Evolutionary conservation across 164 flowering plant species (phyloP), one percentile per base, ranked within the genome.

Genomic region (Platanus orientalis): DNA sequence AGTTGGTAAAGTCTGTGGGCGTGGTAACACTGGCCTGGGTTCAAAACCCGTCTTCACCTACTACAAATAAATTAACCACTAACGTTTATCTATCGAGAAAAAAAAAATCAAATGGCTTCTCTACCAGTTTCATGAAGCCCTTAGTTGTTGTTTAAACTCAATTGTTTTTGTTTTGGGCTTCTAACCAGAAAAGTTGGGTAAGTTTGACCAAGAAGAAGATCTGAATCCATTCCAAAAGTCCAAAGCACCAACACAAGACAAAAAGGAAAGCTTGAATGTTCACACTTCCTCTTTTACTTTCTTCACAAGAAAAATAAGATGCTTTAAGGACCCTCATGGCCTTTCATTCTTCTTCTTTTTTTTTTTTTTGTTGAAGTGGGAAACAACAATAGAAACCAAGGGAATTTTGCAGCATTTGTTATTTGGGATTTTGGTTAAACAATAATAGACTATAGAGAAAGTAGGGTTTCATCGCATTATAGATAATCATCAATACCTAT

Each of bases 301-400:
- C 40, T 19, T 44, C 27, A 45, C 36, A 54, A 63, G 66, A 19
- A 53, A 26, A n/a, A 13, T 1, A 13, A 53, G 17, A 36, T 62
- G 48, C 44, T 51, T 54, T 27, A 21, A 19, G 20, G 3, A 44
- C 10, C 2, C 17, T 25, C 19, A 42, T 45, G 3, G 40, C 12
- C 44, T 47, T 23, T 48, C 45, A 23, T 47, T 7, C 42, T n/a
- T n/a, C n/a, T n/a, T n/a, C n/a, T n/a, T n/a, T n/a, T 52, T 42
- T 28, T 29, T n/a, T 50, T 21, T 48, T 26, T 13, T 26, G 59
- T 52, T 39, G 2, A 61, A 56, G 58, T 54, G 44, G 73, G 47
- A 47, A 65, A 23, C 73, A 60, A 25, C 34, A 59, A 54, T 53
- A 53, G 64, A 70, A 64, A 69, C 69, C 64, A 47, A 54, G 47